Conservation (phyloP, 2,329 filamentous ascomycete species). For the Paradendryphiella salina region DNA sequence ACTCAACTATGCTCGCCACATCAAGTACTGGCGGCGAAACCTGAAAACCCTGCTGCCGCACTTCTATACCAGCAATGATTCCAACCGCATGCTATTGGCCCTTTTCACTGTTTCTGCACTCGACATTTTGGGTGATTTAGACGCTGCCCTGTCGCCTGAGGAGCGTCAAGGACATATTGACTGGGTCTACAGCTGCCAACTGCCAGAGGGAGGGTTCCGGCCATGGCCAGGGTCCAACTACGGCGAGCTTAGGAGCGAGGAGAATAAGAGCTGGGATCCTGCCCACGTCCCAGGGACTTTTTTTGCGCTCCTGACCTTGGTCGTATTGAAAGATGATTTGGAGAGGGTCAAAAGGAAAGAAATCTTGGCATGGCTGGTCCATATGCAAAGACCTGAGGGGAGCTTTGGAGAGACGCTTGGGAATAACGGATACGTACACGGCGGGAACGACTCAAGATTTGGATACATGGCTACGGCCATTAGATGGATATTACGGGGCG, state of each 20-base stretch:
- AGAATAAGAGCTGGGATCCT: slow-evolving; percentile 67
- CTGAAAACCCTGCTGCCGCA: slow-evolving; percentile 78
- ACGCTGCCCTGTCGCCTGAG: slow-evolving; percentile 56
- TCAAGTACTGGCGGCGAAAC: slow-evolving; percentile 92
- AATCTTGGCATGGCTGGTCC: slow-evolving; percentile 73
- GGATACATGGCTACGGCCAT: slow-evolving; percentile 83
- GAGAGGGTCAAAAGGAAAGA: slow-evolving; percentile 66
- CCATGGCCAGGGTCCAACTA: slow-evolving; percentile 74
- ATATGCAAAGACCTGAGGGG: slow-evolving; percentile 78
- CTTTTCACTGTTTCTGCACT: slow-evolving; percentile 88
- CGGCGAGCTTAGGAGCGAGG: slow-evolving; percentile 52
- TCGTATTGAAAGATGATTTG: slow-evolving; percentile 64
- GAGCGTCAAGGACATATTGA: slow-evolving; percentile 62
- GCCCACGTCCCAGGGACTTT: slow-evolving; percentile 86
- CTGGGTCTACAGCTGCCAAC: slow-evolving; percentile 87
- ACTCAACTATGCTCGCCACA: slow-evolving; percentile 58
- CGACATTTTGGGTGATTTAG: slow-evolving; percentile 72
- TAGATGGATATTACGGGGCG: slow-evolving; percentile 76
- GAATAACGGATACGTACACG: slow-evolving; percentile 64
- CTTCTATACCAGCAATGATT: slow-evolving; percentile 85
- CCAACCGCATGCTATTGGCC: slow-evolving; percentile 83
- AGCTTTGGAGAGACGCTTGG: slow-evolving; percentile 85
- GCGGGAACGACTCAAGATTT: slow-evolving; percentile 82
- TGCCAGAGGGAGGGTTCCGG: slow-evolving; percentile 84
- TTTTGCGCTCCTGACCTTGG: slow-evolving; percentile 78